phyloP scores from a whole-genome alignment of 2,329 filamentous ascomycete genomes.

The Trichoderma sp. region DNA sequence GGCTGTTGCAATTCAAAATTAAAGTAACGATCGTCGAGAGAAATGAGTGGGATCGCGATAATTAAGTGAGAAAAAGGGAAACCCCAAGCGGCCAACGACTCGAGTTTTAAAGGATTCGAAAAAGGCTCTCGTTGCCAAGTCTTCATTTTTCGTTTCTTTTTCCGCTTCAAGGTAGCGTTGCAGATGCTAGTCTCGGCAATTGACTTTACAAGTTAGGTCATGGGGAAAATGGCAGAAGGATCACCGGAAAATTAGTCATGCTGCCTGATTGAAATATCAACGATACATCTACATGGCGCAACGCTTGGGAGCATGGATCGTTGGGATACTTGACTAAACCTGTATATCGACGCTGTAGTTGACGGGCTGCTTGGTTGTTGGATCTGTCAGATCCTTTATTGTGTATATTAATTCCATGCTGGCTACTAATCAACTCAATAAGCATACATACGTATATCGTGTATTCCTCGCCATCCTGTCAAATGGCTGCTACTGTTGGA shows the following conservation, averaged over 20 bases:
- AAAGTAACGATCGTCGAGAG: neutral
- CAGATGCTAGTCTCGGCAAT: constrained; percentile 14
- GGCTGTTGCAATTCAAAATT: neutral
- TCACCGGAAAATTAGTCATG: neutral
- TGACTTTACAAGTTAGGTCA: constrained; percentile 3
- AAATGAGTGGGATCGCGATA: neutral
- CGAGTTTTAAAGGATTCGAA: neutral
- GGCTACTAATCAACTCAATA: neutral
- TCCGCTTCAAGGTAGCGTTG: neutral
- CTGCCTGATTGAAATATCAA: neutral
- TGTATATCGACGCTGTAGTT: neutral
- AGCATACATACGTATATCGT: neutral
- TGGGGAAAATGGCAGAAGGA: neutral
- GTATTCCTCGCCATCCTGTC: neutral
- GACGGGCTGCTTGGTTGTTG: neutral
- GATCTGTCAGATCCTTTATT: neutral
- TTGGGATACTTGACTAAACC: neutral
- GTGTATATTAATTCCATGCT: neutral
- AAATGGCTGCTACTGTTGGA: neutral
- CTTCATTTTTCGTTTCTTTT: neutral
- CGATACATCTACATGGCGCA: neutral
- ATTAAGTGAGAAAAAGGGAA: neutral
- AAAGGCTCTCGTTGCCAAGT: neutral
- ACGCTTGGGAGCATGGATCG: neutral
- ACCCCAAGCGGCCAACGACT: neutral